These are phyloP conservation scores for Thraustotheca clavata DNA, from an alignment of 352 stramenopile species.

Conservation along the genomic window DNA sequence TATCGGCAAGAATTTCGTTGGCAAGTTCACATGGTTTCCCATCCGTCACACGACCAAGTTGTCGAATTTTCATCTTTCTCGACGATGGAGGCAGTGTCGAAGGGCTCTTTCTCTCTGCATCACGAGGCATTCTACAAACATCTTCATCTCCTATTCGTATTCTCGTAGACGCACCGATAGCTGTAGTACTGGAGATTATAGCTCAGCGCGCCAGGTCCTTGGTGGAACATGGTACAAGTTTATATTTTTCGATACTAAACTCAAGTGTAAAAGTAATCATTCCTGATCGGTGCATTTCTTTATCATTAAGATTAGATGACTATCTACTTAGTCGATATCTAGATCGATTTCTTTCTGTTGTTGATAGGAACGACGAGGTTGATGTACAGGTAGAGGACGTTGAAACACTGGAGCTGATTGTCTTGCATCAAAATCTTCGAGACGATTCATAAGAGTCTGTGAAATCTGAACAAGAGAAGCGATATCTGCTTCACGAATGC, in stretches of 20 bases:
- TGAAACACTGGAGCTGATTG: neutral
- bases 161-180: neutral
- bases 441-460: constrained; percentile 36
- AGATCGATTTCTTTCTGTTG: constrained; percentile 8
- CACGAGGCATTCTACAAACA: neutral
- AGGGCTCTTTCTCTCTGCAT: neutral
- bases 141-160: neutral
- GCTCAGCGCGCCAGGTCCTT: neutral
- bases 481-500: constrained; percentile 53
- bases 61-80: neutral
- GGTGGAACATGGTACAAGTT: constrained; percentile 10
- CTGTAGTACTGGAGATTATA: constrained; percentile 5
- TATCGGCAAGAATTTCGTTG: constrained; percentile 21
- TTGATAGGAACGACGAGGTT: neutral
- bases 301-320: too few species aligned
- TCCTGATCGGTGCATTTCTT: too few species aligned
- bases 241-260: too few species aligned
- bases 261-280: too few species aligned
- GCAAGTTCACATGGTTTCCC: constrained; percentile 18
- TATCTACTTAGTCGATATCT: constrained; percentile 20
- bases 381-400: neutral
- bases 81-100: neutral
- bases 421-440: neutral
- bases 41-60: constrained; percentile 3
- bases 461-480: constrained; percentile 58